These are phyloP conservation scores for Pistacia integerrima DNA, from an alignment of 345 rosid genomes.

Conservation along the genomic window DNA sequence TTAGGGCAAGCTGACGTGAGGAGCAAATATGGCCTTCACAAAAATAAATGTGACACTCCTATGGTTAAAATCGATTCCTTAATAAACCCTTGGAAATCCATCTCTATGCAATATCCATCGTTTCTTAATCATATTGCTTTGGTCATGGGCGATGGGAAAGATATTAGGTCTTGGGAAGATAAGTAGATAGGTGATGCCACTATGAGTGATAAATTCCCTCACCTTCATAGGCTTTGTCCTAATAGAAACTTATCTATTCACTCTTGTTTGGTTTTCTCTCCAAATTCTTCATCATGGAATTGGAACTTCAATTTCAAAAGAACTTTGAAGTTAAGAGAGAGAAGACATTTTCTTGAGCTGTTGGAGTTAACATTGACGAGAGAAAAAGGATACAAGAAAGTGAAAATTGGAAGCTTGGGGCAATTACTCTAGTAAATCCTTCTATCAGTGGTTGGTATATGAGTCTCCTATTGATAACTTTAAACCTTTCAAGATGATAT, in stretches of 20 bases:
- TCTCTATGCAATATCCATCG: no score
- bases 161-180: no score
- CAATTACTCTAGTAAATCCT: no score
- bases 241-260: background rate
- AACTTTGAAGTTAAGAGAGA: background rate
- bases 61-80: no score
- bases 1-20: background rate
- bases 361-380: background rate
- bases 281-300: background rate
- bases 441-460: no score
- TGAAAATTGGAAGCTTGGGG: background rate
- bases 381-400: background rate
- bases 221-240: background rate
- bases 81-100: no score
- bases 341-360: background rate
- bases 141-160: no score
- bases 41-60: background rate
- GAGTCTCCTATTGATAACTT: background rate
- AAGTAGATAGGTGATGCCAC: no score
- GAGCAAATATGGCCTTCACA: background rate
- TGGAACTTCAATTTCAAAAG: background rate
- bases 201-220: background rate
- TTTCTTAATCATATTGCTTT: no score
- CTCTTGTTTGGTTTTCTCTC: background rate
- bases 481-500: background rate